Percentiles rank a stretch among this genome's conserved stretches.
Evolutionary conservation across 306 rosid genomes (phyloP).

Genomic region (Amphicarpaea edgeworthii): DNA sequence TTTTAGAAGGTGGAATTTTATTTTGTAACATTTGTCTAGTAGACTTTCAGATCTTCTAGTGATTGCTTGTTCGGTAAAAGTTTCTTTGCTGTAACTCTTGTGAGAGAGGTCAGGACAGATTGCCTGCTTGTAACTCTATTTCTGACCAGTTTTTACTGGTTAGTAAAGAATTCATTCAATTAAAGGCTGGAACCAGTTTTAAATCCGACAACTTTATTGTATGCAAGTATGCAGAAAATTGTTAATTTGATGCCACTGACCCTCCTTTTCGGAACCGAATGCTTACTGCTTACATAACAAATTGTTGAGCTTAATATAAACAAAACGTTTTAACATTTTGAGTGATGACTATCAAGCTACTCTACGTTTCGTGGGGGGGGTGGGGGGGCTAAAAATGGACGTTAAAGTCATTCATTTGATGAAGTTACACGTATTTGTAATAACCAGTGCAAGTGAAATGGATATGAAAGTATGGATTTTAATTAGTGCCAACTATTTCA

Average conservation of each 20-base stretch:
- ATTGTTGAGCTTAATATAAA: background rate
- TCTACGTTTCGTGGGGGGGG: background rate
- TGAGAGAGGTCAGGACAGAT: constrained; percentile 46
- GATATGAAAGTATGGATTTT: constrained; percentile 28
- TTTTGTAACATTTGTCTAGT: constrained; percentile 53
- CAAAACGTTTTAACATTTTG: background rate
- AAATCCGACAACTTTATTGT: constrained; percentile 5
- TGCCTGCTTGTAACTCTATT: constrained; percentile 46
- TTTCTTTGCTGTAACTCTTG: constrained; percentile 42
- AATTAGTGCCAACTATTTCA: background rate
- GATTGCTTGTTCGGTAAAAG: constrained; percentile 56
- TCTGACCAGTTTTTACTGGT: constrained; percentile 45
- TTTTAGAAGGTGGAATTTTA: constrained; percentile 68
- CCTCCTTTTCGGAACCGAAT: background rate
- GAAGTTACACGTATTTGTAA: constrained; percentile 67
- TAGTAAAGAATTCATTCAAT: constrained; percentile 45
- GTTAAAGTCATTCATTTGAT: constrained; percentile 76
- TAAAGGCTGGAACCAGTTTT: constrained; percentile 32
- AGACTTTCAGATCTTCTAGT: constrained; percentile 53
- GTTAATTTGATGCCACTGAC: background rate
- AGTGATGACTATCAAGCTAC: background rate
- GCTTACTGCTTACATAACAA: background rate
- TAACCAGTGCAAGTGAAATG: constrained; percentile 54
- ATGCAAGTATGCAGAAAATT: background rate
- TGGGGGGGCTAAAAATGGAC: too few relatives aligned